These are phyloP conservation scores for Sphaerulina musiva DNA, from an alignment of 2,329 filamentous ascomycete genomes.

Conservation along the genomic window DNA sequence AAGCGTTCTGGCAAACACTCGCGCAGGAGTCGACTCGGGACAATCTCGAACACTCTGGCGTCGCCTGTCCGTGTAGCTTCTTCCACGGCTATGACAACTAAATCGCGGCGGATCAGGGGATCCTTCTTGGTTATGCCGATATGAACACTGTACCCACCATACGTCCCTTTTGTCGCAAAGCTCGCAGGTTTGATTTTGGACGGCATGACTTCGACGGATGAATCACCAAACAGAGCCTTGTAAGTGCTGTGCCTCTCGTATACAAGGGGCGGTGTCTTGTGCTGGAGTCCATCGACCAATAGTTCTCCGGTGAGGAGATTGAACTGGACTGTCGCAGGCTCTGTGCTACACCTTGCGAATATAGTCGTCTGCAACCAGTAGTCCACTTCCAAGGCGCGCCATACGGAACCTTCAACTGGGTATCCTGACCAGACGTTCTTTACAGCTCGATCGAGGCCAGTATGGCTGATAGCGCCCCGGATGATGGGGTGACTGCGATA, in stretches of 20 bases:
- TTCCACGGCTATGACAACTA: too few relatives aligned
- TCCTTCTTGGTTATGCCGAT: slow-evolving; percentile 34
- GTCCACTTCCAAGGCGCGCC: neutral
- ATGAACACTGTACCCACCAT: slow-evolving; percentile 7
- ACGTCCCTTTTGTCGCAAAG: slow-evolving; percentile 36
- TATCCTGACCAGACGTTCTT: slow-evolving; percentile 38
- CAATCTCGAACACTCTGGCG: slow-evolving; percentile 32
- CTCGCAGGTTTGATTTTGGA: slow-evolving; percentile 51
- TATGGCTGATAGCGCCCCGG: neutral
- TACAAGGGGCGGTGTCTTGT: slow-evolving; percentile 49
- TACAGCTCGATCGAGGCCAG: slow-evolving; percentile 19
- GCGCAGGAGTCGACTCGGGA: slow-evolving; percentile 32
- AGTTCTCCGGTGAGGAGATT: slow-evolving; percentile 46
- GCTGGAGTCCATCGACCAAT: slow-evolving; percentile 43
- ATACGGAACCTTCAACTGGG: neutral
- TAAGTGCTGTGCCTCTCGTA: slow-evolving; percentile 43
- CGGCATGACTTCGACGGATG: slow-evolving; percentile 47
- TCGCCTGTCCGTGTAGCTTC: neutral
- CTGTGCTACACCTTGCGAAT: neutral
- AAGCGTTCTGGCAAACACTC: slow-evolving; percentile 49
- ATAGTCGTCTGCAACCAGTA: slow-evolving; percentile 10
- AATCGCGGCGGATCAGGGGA: too few relatives aligned
- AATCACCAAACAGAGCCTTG: slow-evolving; percentile 49
- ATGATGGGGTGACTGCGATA: slow-evolving; percentile 12
- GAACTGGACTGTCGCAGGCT: slow-evolving; percentile 30